phyloP scores from a whole-genome alignment of 2,329 filamentous ascomycete species.

The Fonsecaea multimorphosa region DNA sequence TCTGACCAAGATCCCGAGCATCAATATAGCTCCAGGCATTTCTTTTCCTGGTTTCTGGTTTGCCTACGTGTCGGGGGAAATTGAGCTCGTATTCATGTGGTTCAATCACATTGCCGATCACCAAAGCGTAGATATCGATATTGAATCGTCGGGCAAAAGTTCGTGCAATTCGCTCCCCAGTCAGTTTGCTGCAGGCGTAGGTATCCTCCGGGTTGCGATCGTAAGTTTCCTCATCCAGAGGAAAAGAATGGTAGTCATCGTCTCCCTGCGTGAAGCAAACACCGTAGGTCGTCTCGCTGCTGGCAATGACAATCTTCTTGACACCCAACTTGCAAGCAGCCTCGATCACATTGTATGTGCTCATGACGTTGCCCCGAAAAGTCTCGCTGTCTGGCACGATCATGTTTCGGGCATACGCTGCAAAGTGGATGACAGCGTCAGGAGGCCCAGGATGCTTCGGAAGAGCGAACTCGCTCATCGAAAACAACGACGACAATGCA shows the following conservation, averaged over 20 bases:
- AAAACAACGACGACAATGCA: conserved; percentile 63
- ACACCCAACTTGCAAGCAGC: conserved; percentile 67
- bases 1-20: conserved; percentile 66
- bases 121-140: conserved; percentile 65
- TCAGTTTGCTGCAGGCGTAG: conserved; percentile 66
- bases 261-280: conserved; percentile 67
- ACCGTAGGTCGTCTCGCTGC: conserved; percentile 65
- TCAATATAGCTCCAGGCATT: conserved; percentile 71
- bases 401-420: conserved; percentile 65
- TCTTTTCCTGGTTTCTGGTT: conserved; percentile 59
- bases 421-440: conserved; percentile 68
- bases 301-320: conserved; percentile 67
- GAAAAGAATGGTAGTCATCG: conserved; percentile 63
- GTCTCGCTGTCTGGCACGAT: conserved; percentile 66
- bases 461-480: conserved; percentile 58
- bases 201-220: conserved; percentile 67
- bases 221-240: conserved; percentile 61
- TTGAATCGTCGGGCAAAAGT: conserved; percentile 62
- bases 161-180: conserved; percentile 63
- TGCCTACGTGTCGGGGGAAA: conserved; percentile 59
- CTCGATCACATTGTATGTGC: conserved; percentile 68
- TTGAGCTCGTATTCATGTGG: conserved; percentile 64
- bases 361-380: conserved; percentile 61
- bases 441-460: conserved; percentile 52
- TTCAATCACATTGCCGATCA: conserved; percentile 67